These are phyloP conservation scores for Rhododendron henanense DNA, from an alignment of 148 eudicot genomes.

Conservation along the genomic window DNA sequence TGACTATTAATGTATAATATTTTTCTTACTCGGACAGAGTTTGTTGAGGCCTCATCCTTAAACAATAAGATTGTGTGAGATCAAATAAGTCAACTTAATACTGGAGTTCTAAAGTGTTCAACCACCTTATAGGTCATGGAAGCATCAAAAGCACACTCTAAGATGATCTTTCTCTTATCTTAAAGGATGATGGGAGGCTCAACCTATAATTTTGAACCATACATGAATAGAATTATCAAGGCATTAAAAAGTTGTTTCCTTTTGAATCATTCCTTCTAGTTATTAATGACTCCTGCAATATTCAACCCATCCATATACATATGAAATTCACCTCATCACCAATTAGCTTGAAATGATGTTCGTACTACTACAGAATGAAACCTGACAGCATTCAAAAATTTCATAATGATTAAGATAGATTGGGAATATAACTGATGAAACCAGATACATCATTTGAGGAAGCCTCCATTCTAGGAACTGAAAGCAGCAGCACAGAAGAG, in stretches of 20 bases:
- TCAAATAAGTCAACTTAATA: background rate
- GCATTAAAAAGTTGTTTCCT: background rate
- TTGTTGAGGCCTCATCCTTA: background rate
- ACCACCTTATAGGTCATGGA: background rate
- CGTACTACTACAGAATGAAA: background rate
- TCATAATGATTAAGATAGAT: background rate
- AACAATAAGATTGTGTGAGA: background rate
- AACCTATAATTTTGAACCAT: background rate
- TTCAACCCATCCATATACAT: background rate
- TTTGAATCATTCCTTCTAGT: background rate
- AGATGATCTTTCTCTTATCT: background rate
- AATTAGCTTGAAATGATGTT: background rate
- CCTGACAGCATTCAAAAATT: background rate
- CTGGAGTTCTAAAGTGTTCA: background rate
- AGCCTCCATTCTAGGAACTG: constrained; percentile 25
- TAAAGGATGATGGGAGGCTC: background rate
- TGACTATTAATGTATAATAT: background rate
- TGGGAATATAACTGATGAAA: background rate
- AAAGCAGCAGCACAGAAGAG: constrained; percentile 43
- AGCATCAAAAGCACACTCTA: background rate
- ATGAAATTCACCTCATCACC: background rate
- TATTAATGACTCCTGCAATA: background rate
- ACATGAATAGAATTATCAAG: background rate
- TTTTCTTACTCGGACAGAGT: background rate
- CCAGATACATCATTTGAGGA: constrained; percentile 49